Conservation (phyloP, 306 rosid species). For the Prunus campanulata region DNA sequence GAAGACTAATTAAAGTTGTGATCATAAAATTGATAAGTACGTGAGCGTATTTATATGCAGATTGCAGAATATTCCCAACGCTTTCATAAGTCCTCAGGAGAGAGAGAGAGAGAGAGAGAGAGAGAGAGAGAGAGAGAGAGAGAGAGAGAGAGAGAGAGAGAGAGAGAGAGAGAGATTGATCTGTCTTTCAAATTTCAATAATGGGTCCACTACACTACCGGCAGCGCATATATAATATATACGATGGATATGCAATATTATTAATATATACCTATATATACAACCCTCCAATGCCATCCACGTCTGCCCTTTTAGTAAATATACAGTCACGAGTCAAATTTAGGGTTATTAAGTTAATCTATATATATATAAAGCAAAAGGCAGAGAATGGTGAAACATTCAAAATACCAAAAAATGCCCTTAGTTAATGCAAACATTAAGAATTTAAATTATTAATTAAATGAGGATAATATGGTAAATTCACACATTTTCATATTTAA, state of each 20-base stretch:
- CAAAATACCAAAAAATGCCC: no score
- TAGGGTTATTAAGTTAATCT: neutral
- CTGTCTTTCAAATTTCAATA: neutral
- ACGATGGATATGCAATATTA: no score
- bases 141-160: neutral
- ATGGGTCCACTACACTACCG: neutral
- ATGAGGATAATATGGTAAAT: no score
- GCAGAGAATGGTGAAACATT: no score
- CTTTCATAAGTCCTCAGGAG: no score
- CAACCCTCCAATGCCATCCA: constrained; percentile 6
- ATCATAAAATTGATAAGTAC: neutral
- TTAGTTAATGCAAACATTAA: no score
- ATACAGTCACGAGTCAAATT: neutral
- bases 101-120: neutral
- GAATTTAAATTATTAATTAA: no score
- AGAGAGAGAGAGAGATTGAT: neutral
- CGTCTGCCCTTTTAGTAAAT: neutral
- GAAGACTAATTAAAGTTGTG: neutral
- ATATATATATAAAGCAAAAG: no score
- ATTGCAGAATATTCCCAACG: neutral
- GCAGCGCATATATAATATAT: no score
- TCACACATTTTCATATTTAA: no score
- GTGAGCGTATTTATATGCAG: constrained; percentile 13
- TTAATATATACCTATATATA: neutral
- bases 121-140: no score